These are phyloP conservation scores for Saturnispora mendoncae DNA, from an alignment of 805 yeast genomes.

Conservation along the genomic window DNA sequence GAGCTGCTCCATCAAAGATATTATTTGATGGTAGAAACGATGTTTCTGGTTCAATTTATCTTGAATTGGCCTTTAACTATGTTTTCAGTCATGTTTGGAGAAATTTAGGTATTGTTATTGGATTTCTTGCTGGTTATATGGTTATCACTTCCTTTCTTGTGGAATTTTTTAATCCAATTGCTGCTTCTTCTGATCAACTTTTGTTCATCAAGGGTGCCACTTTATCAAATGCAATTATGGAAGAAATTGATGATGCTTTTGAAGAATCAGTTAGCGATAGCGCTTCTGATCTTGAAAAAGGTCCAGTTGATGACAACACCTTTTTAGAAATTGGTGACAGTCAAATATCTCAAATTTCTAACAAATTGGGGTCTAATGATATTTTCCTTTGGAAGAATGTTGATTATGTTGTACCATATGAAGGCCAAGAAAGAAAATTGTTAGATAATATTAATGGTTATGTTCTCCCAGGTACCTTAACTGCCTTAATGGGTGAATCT, in stretches of 20 bases:
- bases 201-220: slow-evolving; percentile 23
- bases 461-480: slow-evolving; percentile 45
- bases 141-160: slow-evolving; percentile 22
- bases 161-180: slow-evolving; percentile 25
- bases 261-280: slow-evolving; percentile 10
- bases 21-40: slow-evolving; percentile 22
- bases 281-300: slow-evolving; percentile 28
- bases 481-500: slow-evolving; percentile 58
- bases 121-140: slow-evolving; percentile 34
- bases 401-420: slow-evolving; percentile 45
- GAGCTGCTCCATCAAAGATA: slow-evolving; percentile 31
- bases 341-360: slow-evolving; percentile 40
- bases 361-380: slow-evolving; percentile 37
- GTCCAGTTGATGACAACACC: slow-evolving; percentile 1
- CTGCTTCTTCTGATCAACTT: slow-evolving; percentile 28
- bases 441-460: slow-evolving; percentile 38
- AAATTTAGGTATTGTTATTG: slow-evolving; percentile 51
- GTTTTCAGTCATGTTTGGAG: slow-evolving; percentile 63
- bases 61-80: slow-evolving; percentile 41
- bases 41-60: slow-evolving; percentile 46
- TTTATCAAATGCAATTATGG: slow-evolving; percentile 22
- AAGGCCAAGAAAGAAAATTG: slow-evolving; percentile 33
- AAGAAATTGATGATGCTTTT: slow-evolving; percentile 20
- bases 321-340: slow-evolving; percentile 22
- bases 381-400: slow-evolving; percentile 58